These are phyloP conservation scores for Sutorius australiensis DNA, from an alignment of 768 basidiomycete genomes.

Conservation along the genomic window DNA sequence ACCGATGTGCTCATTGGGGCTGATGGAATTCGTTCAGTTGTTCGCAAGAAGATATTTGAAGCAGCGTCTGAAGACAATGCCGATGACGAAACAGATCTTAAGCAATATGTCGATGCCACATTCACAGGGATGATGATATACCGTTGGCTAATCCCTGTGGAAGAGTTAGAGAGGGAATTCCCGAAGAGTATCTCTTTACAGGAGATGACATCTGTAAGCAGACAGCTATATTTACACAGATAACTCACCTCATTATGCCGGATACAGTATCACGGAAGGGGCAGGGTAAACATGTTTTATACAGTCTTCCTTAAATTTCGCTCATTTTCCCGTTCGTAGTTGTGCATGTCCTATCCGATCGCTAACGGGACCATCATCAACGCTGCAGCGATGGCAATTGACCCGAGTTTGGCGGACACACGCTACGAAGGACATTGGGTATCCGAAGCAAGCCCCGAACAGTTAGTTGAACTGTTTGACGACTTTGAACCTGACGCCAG, in stretches of 20 bases:
- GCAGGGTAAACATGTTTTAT: background rate
- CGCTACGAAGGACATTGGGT: conserved; percentile 32
- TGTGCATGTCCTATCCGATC: conserved; percentile 39
- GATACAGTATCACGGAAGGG: conserved; percentile 12
- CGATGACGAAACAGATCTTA: background rate
- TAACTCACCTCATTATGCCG: conserved; percentile 7
- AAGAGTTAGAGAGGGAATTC: conserved; percentile 23
- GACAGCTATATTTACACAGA: background rate
- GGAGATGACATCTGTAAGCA: conserved; percentile 19
- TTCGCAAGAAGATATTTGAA: conserved; percentile 24
- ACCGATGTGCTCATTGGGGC: conserved; percentile 45
- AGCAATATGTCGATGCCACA: conserved; percentile 23
- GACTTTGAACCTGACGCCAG: conserved; percentile 37
- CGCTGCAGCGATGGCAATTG: conserved; percentile 30
- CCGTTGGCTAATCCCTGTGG: conserved; percentile 34
- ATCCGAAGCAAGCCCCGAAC: conserved; percentile 27
- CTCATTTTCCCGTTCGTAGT: conserved; percentile 24
- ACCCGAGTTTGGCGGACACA: conserved; percentile 29
- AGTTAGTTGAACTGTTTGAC: conserved; percentile 28
- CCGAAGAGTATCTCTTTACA: conserved; percentile 24
- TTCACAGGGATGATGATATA: conserved; percentile 44
- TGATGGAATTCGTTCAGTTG: conserved; percentile 38
- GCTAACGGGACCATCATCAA: conserved; percentile 36
- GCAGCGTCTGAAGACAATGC: conserved; percentile 1
- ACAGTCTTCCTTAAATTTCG: background rate